Evolutionary conservation across 2,329 filamentous ascomycete species (phyloP).

Genomic region (Aspergillus udagawae): DNA sequence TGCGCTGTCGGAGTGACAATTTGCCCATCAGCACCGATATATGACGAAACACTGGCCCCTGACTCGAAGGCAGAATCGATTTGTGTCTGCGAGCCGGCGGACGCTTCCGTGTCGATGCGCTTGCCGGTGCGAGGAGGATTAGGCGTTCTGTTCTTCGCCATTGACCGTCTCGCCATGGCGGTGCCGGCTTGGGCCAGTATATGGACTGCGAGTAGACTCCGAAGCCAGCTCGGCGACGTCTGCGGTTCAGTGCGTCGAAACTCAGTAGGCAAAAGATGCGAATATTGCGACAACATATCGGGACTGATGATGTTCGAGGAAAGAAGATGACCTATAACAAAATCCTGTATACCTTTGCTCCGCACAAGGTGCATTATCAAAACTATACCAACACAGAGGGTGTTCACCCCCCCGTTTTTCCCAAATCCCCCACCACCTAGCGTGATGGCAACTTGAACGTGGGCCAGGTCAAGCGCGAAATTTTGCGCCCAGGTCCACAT

Average conservation of each 20-base stretch:
- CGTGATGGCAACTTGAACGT: slow-evolving; percentile 88
- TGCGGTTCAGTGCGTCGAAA: slow-evolving; percentile 41
- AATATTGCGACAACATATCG: slow-evolving; percentile 40
- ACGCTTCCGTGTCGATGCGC: slow-evolving; percentile 44
- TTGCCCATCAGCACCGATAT: slow-evolving; percentile 40
- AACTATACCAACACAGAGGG: slow-evolving; percentile 43
- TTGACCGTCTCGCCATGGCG: slow-evolving; percentile 44
- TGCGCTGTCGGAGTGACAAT: slow-evolving; percentile 49
- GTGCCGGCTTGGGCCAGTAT: slow-evolving; percentile 47
- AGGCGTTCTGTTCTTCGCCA: slow-evolving; percentile 43
- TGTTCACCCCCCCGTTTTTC: slow-evolving; percentile 45
- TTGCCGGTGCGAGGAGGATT: slow-evolving; percentile 39
- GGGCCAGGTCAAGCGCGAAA: slow-evolving; percentile 82
- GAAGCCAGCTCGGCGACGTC: slow-evolving; percentile 42
- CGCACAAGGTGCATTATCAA: slow-evolving; percentile 44
- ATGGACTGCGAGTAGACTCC: slow-evolving; percentile 47
- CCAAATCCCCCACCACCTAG: slow-evolving; percentile 69
- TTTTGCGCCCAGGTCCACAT: slow-evolving; percentile 84
- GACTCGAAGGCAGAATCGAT: slow-evolving; percentile 42
- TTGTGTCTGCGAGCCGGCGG: slow-evolving; percentile 40
- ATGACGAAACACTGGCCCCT: slow-evolving; percentile 39
- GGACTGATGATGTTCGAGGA: slow-evolving; percentile 43
- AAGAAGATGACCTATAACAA: slow-evolving; percentile 44
- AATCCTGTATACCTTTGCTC: slow-evolving; percentile 47
- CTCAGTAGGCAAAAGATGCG: slow-evolving; percentile 41